phyloP scores from a whole-genome alignment of 2,329 filamentous ascomycete genomes.

The Ophiocordyceps australis region DNA sequence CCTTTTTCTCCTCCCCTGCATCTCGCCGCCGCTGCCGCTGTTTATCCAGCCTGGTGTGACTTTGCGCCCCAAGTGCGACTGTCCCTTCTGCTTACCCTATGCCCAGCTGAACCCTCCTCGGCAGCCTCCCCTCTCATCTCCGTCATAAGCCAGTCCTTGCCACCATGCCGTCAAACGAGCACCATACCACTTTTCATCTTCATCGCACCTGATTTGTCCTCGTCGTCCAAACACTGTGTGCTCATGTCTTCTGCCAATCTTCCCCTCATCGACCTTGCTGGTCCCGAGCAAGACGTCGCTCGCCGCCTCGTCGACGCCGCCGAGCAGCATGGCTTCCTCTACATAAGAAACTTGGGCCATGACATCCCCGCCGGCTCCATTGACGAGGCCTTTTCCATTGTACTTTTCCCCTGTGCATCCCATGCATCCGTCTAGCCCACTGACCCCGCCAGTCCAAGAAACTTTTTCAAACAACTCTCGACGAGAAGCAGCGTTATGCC shows the following conservation, averaged over 20 bases:
- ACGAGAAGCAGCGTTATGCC: slow-evolving; percentile 56
- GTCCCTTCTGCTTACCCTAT: no score
- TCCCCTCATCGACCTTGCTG: slow-evolving; percentile 64
- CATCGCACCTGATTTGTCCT: neutral
- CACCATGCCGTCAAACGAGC: no score
- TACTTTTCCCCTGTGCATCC: slow-evolving; percentile 17
- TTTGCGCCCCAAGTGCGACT: no score
- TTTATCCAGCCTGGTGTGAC: no score
- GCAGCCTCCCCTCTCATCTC: no score
- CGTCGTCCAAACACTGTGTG: neutral
- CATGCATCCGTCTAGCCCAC: neutral
- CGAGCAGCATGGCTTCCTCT: slow-evolving; percentile 73
- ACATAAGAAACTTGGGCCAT: slow-evolving; percentile 57
- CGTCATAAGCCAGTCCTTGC: no score
- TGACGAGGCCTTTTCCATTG: slow-evolving; percentile 54
- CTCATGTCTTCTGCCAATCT: slow-evolving; percentile 27
- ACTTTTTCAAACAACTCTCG: slow-evolving; percentile 51
- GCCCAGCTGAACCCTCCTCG: no score
- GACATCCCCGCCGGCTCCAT: slow-evolving; percentile 51
- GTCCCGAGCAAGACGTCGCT: slow-evolving; percentile 37
- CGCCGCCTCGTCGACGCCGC: slow-evolving; percentile 64
- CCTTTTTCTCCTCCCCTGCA: no score
- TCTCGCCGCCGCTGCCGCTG: no score
- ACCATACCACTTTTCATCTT: neutral
- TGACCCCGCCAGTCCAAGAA: slow-evolving; percentile 32